A percentile compares a stretch with the other conserved stretches of the same genome.
Conservation (phyloP, 1,284 basidiomycete species). For the Calocybe gambosa region DNA sequence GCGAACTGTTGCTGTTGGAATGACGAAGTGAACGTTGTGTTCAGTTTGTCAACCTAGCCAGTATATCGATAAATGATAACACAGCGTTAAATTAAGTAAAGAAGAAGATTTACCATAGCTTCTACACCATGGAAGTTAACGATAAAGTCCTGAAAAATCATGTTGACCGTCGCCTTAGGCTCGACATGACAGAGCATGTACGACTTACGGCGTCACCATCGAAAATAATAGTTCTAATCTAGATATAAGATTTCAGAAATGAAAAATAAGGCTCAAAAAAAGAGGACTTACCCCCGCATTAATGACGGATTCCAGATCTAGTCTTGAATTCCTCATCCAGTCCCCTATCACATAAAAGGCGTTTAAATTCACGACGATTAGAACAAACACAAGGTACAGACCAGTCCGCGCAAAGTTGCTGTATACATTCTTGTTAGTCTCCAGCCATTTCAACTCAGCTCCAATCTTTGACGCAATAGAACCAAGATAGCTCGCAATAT, state of each 20-base stretch:
- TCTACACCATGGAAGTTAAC: constrained; percentile 56
- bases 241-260: background rate
- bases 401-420: constrained; percentile 48
- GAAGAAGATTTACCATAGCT: constrained; percentile 39
- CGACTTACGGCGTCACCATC: constrained; percentile 50
- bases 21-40: constrained; percentile 31
- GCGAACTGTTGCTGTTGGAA: constrained; percentile 37
- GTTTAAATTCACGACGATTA: too few species aligned
- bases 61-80: too few species aligned
- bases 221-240: constrained; percentile 40
- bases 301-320: constrained; percentile 51
- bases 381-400: constrained; percentile 10
- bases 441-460: constrained; percentile 42
- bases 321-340: constrained; percentile 57
- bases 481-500: constrained; percentile 38
- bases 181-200: background rate
- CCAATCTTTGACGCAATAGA: constrained; percentile 38
- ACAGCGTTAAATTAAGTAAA: too few species aligned
- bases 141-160: constrained; percentile 59
- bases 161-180: too few species aligned
- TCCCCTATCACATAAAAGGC: constrained; percentile 35
- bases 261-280: background rate
- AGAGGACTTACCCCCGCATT: constrained; percentile 52
- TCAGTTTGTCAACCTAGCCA: constrained; percentile 35
- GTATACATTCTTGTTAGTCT: constrained; percentile 42